Evolutionary conservation across 2,329 filamentous ascomycete species (phyloP).

Genomic region (Xylaria sp.): DNA sequence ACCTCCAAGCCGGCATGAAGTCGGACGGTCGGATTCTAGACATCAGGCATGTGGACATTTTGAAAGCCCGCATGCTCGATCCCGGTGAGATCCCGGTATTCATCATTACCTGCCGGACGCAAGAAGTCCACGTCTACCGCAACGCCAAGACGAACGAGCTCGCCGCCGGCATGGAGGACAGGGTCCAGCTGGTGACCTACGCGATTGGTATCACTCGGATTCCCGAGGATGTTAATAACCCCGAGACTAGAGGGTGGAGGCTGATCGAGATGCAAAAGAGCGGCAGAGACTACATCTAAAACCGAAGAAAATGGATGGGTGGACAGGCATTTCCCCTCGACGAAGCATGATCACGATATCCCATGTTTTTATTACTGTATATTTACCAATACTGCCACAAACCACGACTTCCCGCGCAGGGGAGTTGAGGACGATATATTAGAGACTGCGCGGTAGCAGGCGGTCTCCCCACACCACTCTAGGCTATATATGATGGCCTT

Average conservation of each 20-base stretch:
- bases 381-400: no score
- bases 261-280: conserved; percentile 99
- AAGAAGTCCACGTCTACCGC: conserved; percentile 96
- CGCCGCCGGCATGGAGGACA: conserved; percentile 97
- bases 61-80: conserved; percentile 78
- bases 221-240: conserved; percentile 94
- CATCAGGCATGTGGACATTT: conserved; percentile 89
- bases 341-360: conserved; percentile 25
- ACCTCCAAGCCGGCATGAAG: conserved; percentile 88
- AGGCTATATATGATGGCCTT: conserved; percentile 17
- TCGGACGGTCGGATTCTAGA: conserved; percentile 95
- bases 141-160: conserved; percentile 89
- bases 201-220: conserved; percentile 94
- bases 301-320: no score
- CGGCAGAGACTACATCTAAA: conserved; percentile 78
- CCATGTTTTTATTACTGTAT: conserved; percentile 35
- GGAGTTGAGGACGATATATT: conserved; percentile 19
- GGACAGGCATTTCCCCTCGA: conserved; percentile 1
- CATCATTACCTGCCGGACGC: conserved; percentile 93
- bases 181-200: conserved; percentile 97
- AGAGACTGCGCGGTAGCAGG: conserved; percentile 15
- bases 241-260: conserved; percentile 94
- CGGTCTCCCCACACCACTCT: conserved; percentile 37
- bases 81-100: conserved; percentile 92
- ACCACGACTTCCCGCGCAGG: conserved; percentile 24